Percentiles rank a stretch among this genome's conserved stretches.
phyloP scores from a whole-genome alignment of 331 rosid species.

The Acacia concinna region DNA sequence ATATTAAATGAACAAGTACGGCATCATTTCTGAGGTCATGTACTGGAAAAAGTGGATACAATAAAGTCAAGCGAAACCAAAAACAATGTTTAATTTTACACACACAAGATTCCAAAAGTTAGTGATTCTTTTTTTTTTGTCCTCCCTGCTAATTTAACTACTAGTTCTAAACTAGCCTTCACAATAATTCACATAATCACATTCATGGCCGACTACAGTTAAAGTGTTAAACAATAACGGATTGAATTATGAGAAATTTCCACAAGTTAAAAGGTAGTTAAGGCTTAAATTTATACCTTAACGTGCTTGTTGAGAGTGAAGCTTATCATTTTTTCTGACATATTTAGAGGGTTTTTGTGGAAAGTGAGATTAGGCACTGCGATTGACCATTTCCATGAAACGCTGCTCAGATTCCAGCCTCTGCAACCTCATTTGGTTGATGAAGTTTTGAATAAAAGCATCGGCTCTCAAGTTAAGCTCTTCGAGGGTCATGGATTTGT shows the following conservation, averaged over 20 bases:
- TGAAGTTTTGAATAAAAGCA: slow-evolving; percentile 63
- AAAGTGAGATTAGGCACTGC: slow-evolving; percentile 28
- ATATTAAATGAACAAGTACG: background rate
- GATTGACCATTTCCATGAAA: slow-evolving; percentile 49
- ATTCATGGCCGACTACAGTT: background rate
- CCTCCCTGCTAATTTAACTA: background rate
- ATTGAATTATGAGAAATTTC: background rate
- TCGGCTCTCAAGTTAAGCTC: slow-evolving; percentile 67
- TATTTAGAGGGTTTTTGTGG: slow-evolving; percentile 32
- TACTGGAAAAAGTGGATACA: background rate
- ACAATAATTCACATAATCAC: background rate
- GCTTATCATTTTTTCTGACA: background rate
- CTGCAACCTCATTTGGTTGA: slow-evolving; percentile 62
- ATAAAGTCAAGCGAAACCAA: background rate
- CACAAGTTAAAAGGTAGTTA: background rate
- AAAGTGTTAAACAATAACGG: background rate
- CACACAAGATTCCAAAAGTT: background rate
- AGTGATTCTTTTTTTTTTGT: no score
- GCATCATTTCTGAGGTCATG: slow-evolving; percentile 5
- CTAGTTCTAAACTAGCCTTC: background rate
- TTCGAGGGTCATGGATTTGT: slow-evolving; percentile 72
- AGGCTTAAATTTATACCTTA: slow-evolving; percentile 30
- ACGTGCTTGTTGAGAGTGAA: slow-evolving; percentile 25
- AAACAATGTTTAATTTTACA: background rate
- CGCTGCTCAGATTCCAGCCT: slow-evolving; percentile 81